These are phyloP conservation scores for Penicillium steckii DNA, from an alignment of 495 filamentous ascomycete genomes.

Conservation along the genomic window DNA sequence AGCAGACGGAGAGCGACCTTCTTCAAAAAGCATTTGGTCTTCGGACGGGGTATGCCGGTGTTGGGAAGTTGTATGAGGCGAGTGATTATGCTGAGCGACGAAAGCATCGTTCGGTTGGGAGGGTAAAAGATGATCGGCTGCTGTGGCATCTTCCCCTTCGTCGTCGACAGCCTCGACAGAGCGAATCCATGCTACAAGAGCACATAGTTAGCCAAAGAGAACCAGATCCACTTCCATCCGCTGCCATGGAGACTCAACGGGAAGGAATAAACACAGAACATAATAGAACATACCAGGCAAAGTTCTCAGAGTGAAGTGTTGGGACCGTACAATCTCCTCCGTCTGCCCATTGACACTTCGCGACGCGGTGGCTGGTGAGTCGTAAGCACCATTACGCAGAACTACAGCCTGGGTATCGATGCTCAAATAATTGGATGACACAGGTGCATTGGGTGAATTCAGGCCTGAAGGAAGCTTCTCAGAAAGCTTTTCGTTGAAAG, in stretches of 20 bases:
- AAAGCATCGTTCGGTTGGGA: slow-evolving; percentile 49
- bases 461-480: slow-evolving; percentile 17
- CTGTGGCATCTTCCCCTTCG: slow-evolving; percentile 29
- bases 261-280: not conserved
- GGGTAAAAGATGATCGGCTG: slow-evolving; percentile 37
- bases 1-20: not conserved
- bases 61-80: slow-evolving; percentile 43
- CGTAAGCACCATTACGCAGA: slow-evolving; percentile 19
- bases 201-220: slow-evolving; percentile 8
- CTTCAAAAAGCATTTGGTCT: slow-evolving; percentile 6
- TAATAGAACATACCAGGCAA: slow-evolving; percentile 30
- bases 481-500: slow-evolving; percentile 16
- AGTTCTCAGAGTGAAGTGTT: slow-evolving; percentile 22
- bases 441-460: slow-evolving; percentile 3
- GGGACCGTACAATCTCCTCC: slow-evolving; percentile 13
- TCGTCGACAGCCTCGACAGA: slow-evolving; percentile 31
- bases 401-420: slow-evolving; percentile 24
- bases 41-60: slow-evolving; percentile 9
- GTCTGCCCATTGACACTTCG: slow-evolving; percentile 20
- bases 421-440: slow-evolving; percentile 11
- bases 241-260: too few species aligned
- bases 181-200: slow-evolving; percentile 36
- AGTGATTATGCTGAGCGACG: slow-evolving; percentile 60
- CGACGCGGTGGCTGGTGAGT: slow-evolving; percentile 18
- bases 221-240: not conserved